phyloP scores from a whole-genome alignment of 2,329 filamentous ascomycete species.

The Amauroascus niger region DNA sequence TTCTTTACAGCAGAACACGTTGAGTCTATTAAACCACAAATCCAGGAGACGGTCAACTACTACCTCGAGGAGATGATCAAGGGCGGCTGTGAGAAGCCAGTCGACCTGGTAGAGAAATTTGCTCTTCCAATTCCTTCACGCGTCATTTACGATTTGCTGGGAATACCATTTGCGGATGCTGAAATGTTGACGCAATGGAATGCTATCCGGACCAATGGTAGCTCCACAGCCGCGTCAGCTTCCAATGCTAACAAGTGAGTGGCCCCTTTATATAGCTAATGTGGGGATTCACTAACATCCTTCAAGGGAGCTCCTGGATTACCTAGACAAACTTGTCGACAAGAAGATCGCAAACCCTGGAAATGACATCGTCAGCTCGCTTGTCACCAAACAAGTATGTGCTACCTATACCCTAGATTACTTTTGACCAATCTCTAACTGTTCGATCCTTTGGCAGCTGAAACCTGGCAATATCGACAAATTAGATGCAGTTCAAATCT shows the following conservation, averaged over 20 bases:
- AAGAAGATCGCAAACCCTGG: constrained; percentile 33
- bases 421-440: not conserved
- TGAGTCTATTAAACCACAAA: constrained; percentile 37
- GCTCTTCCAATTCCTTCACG: constrained; percentile 42
- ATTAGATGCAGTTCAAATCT: constrained; percentile 36
- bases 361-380: constrained; percentile 41
- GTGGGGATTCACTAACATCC: not conserved
- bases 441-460: constrained; percentile 13
- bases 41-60: constrained; percentile 39
- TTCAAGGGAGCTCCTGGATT: constrained; percentile 36
- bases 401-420: not conserved
- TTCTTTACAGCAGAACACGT: constrained; percentile 37
- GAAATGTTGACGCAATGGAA: constrained; percentile 41
- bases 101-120: constrained; percentile 42
- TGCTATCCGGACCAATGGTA: constrained; percentile 41
- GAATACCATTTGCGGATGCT: constrained; percentile 41
- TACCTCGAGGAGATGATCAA: constrained; percentile 36
- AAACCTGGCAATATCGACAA: constrained; percentile 25
- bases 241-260: constrained; percentile 37
- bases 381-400: constrained; percentile 21
- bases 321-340: constrained; percentile 39
- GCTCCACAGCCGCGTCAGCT: constrained; percentile 40
- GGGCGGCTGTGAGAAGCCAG: constrained; percentile 30
- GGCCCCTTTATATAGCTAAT: not conserved
- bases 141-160: constrained; percentile 45